Evolutionary conservation across 2,329 filamentous ascomycete genomes (phyloP), one percentile per base, ranked within the genome.

Genomic region (Paramyrothecium roridum): DNA sequence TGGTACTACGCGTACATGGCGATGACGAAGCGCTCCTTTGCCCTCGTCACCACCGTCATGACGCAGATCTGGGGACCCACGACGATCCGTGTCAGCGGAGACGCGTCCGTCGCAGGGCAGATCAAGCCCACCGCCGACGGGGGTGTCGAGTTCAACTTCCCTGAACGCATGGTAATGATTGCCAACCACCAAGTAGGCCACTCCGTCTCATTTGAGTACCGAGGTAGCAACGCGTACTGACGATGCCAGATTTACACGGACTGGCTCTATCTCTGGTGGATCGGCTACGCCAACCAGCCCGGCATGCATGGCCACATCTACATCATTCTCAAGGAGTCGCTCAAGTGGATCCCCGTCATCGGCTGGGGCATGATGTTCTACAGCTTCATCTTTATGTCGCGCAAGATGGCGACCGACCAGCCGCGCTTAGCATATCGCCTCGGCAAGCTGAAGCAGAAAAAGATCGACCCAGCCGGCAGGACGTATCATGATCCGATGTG

Each of bases 191-290:
- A 95, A 75, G 82, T 86, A 71, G 17, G 51, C 26, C 6, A 21
- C 3, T 16, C 8, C 21, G 7, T 26, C 13, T 13, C n/a, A 16
- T 19, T 6, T 13, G 37, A 7, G 13, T 16, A 19, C 37, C 37
- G 6, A 19, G 37, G 37, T 13, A 30, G 26, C 52, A 10, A 30
- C 26, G 6, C 61, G 59, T 52, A 64, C 59, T 59, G n/a, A 52
- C 34, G 10, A 30, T 34, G 48, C 2, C 61, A 82, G 82, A 86
- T 96, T 52, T 96, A 96, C 68, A 93, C 91, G 10, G 91, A 96
- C 73, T 96, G 91, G 91, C 74, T 96, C 10, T 96, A 96, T 68
- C 82, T 96, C 8, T 96, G 91, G 91, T 96, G 91, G 91, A 87
- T 91, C 23, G 90, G 87, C n/a, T 96, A 96, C 65, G 91, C 89